Conservation (phyloP, 106 monocot species). For the Allium fistulosum region DNA sequence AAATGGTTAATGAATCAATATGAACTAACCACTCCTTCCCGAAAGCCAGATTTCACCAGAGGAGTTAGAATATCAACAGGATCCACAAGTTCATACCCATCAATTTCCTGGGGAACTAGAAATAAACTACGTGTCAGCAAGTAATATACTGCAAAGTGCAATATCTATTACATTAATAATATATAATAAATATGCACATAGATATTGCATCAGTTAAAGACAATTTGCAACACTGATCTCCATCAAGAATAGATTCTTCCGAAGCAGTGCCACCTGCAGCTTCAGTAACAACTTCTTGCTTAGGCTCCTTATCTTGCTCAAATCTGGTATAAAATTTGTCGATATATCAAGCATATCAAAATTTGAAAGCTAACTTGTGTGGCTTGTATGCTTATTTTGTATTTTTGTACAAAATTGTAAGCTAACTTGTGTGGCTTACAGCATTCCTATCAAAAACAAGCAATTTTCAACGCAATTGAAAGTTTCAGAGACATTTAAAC, state of each 20-base stretch:
- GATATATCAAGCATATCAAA: no score
- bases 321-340: background rate
- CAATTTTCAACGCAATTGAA: no score
- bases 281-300: conserved; percentile 53
- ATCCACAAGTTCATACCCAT: conserved; percentile 7
- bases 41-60: conserved; percentile 38
- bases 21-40: conserved; percentile 94
- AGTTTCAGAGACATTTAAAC: no score
- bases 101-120: no score
- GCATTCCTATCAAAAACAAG: background rate
- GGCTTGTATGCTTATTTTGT: conserved; percentile 20
- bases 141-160: no score
- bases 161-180: no score
- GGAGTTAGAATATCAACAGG: conserved; percentile 7
- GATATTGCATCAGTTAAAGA: no score
- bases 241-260: conserved; percentile 53
- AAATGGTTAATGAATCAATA: conserved; percentile 5
- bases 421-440: background rate
- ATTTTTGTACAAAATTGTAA: background rate
- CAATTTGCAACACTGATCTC: no score
- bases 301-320: conserved; percentile 93
- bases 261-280: background rate
- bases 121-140: no score
- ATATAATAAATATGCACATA: no score
- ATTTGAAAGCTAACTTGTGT: no score